A percentile compares a stretch with the other conserved stretches of the same genome.
phyloP scores from a whole-genome alignment of 148 eudicot genomes.

The Pharnaceum exiguum region DNA sequence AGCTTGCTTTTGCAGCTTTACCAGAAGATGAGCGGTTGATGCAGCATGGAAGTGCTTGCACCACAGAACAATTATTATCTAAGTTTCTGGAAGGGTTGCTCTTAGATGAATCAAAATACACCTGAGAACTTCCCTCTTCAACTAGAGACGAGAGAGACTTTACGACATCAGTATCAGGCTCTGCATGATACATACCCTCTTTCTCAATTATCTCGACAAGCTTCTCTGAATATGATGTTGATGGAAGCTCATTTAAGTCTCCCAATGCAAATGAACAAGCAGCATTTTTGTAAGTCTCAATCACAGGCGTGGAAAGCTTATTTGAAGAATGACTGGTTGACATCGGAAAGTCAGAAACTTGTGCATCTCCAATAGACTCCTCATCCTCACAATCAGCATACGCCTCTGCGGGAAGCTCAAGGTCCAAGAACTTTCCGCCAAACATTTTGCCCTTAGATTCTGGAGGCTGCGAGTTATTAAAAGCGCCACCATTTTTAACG shows the following conservation, averaged over 20 bases:
- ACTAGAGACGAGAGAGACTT: slow-evolving; percentile 1
- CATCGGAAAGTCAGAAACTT: slow-evolving; percentile 9
- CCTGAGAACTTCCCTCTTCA: slow-evolving; percentile 10
- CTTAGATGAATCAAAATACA: slow-evolving; percentile 7
- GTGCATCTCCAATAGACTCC: slow-evolving; percentile 15
- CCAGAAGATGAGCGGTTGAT: neutral
- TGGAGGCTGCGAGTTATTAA: neutral
- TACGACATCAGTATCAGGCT: slow-evolving; percentile 2
- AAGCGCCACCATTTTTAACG: slow-evolving; percentile 1
- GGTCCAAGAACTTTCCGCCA: slow-evolving; percentile 38
- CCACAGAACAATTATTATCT: slow-evolving; percentile 15
- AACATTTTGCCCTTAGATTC: slow-evolving; percentile 26
- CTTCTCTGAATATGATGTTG: slow-evolving; percentile 2
- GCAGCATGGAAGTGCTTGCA: slow-evolving; percentile 34
- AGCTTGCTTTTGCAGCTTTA: slow-evolving; percentile 12
- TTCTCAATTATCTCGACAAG: neutral
- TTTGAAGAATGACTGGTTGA: slow-evolving; percentile 18
- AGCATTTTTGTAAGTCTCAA: slow-evolving; percentile 12
- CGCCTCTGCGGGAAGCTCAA: slow-evolving; percentile 53
- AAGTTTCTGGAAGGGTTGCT: slow-evolving; percentile 1
- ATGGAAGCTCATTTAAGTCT: slow-evolving; percentile 28
- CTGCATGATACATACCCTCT: neutral
- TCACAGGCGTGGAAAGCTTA: slow-evolving; percentile 1
- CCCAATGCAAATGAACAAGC: slow-evolving; percentile 20
- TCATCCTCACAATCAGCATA: slow-evolving; percentile 37